Percentiles rank a stretch among this genome's conserved stretches.
phyloP scores from a whole-genome alignment of 148 eudicot genomes.

The Drosera capensis region DNA sequence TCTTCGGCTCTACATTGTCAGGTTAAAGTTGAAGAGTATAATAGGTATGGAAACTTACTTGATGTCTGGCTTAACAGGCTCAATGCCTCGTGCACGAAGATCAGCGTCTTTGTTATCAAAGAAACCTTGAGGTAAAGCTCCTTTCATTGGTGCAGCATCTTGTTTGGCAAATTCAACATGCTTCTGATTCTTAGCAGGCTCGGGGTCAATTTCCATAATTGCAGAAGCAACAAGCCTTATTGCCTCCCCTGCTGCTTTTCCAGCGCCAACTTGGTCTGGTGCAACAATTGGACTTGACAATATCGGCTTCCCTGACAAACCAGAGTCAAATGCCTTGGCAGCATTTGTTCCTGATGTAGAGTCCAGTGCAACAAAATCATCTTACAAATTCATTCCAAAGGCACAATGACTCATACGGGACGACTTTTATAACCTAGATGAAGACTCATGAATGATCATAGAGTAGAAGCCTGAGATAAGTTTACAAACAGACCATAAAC shows the following conservation, averaged over 20 bases:
- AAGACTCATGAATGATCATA: too few species aligned
- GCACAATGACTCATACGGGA: not conserved
- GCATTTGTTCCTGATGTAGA: slow-evolving; percentile 17
- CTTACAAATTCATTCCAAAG: not conserved
- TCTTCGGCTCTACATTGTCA: not conserved
- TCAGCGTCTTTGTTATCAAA: slow-evolving; percentile 92
- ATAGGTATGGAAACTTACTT: slow-evolving; percentile 34
- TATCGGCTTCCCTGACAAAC: slow-evolving; percentile 12
- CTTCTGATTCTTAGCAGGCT: slow-evolving; percentile 11
- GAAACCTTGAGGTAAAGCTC: slow-evolving; percentile 79
- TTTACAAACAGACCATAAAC: too few species aligned
- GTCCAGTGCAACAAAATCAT: not conserved
- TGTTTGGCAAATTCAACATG: slow-evolving; percentile 2
- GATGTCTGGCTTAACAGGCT: slow-evolving; percentile 67
- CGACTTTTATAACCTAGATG: too few species aligned
- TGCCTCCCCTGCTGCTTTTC: slow-evolving; percentile 10
- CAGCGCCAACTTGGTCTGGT: slow-evolving; percentile 10
- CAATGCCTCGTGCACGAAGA: slow-evolving; percentile 91
- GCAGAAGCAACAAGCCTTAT: slow-evolving; percentile 17
- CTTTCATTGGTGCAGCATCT: slow-evolving; percentile 29
- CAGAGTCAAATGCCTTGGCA: slow-evolving; percentile 10
- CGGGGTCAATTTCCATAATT: slow-evolving; percentile 14
- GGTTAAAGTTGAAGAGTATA: not conserved
- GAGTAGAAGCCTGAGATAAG: too few species aligned
- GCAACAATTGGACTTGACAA: slow-evolving; percentile 13